Base-by-base conservation (phyloP, 805 yeast species). In the Teunomyces gatunensis region DNA sequence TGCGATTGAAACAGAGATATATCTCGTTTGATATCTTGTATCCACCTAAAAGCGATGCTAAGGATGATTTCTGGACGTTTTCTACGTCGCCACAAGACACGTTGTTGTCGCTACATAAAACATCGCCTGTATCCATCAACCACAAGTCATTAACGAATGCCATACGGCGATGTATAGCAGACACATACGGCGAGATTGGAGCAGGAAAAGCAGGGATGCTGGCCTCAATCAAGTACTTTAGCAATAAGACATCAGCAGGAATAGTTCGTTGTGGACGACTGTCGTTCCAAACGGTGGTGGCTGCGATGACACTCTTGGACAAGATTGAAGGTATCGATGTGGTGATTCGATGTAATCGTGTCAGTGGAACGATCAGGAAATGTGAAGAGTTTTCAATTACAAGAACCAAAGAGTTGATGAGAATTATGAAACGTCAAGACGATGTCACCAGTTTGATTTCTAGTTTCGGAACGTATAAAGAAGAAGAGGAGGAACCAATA, bases 311-410 rank as follows among this genome's bases (percentile, higher is more conserved):
- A 1, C 62, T 83, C 42, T 78, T 85, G 9, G 72, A 71, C 34
- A 67, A 68, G 25, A 57, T 89, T 2, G 82, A 75, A 13, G 81
- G 77, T 18, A 59, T 59, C 27, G 66, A 68, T 5, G 78, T 82
- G 4, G 75, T 85, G 9, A 63, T 90, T 12, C 73, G 83, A 46
- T 84, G 87, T 25, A 67, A 78, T 4, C 86, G 85, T 48, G 81
- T 88, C 0, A 84, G 96, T 58, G 98, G 97, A 0, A 89, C 97
- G 0, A 90, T 91, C 28, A 84, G 83, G 60, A 89, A 88, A 59
- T 80, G 95, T 53, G 96, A 91, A 60, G 78, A 82, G 53, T 79
- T 74, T 48, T 85, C 90, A 0, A 81, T 88, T 10, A 52, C 52
- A 25, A 63, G 74, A 47, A 71, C 80, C 59, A 71, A 74, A 44